Conservation (phyloP, 2,329 filamentous ascomycete genomes). For the Arachnopeziza araneosa region DNA sequence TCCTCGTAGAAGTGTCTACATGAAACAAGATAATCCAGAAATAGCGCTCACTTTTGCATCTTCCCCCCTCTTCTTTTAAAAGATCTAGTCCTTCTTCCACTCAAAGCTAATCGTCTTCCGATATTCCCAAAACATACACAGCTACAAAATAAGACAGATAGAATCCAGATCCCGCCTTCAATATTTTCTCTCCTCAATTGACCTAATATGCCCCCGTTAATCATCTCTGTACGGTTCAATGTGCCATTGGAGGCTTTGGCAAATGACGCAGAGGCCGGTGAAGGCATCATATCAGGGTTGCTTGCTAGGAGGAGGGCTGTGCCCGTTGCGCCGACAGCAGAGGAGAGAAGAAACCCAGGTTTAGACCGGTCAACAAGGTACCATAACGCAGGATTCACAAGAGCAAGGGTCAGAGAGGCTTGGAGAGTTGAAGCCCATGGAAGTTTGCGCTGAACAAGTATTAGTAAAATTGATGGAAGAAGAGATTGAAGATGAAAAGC, state of each 20-base stretch:
- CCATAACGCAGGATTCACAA: conserved; percentile 92
- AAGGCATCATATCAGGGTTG: conserved; percentile 72
- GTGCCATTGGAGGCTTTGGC: conserved; percentile 11
- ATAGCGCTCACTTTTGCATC: neutral
- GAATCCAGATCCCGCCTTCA: conserved; percentile 78
- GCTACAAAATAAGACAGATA: conserved; percentile 91
- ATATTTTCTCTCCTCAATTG: conserved; percentile 56
- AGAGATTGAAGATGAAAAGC: conserved; percentile 31
- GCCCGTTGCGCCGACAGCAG: conserved; percentile 66
- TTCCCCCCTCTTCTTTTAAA: conserved; percentile 35
- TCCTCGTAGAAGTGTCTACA: too few relatives aligned
- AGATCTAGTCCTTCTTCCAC: conserved; percentile 63
- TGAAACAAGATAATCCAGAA: too few relatives aligned
- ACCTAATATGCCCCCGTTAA: conserved; percentile 7
- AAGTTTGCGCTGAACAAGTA: conserved; percentile 62
- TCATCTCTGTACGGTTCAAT: conserved; percentile 5
- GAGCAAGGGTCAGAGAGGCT: conserved; percentile 78
- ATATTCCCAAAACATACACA: conserved; percentile 96
- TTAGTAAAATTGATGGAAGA: conserved; percentile 4
- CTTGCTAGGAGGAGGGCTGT: conserved; percentile 69
- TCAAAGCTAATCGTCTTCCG: conserved; percentile 71
- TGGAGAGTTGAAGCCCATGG: conserved; percentile 96
- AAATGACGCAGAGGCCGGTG: conserved; percentile 41
- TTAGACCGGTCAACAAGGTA: conserved; percentile 90
- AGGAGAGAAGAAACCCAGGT: conserved; percentile 75